Base-by-base conservation (phyloP, 164 flowering plant species). In the Tetracentron sinense region DNA sequence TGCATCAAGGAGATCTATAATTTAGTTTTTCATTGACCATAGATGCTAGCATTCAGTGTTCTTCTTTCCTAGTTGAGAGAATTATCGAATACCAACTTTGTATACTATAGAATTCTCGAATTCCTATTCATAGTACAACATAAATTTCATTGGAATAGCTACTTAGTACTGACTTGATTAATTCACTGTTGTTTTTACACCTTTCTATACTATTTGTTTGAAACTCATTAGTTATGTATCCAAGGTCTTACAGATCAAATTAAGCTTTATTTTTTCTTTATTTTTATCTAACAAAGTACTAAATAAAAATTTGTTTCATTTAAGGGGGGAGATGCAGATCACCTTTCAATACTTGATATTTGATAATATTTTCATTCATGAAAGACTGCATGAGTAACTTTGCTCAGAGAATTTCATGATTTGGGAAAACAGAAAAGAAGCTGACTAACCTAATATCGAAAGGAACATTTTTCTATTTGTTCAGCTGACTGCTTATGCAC, bases 331-430 rank as follows among this genome's bases (percentile, higher is more conserved):
- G n/a, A n/a, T n/a, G n/a, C n/a, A n/a, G n/a, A n/a, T n/a, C n/a
- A n/a, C n/a, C n/a, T n/a, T n/a, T n/a, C n/a, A n/a, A n/a, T n/a
- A n/a, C n/a, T n/a, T n/a, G n/a, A n/a, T n/a, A n/a, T n/a, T n/a
- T n/a, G n/a, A n/a, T n/a, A n/a, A n/a, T n/a, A n/a, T n/a, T n/a
- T n/a, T n/a, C n/a, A n/a, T n/a, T n/a, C 14, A 48, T 61, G 47
- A 15, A 46, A 12, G 44, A 61, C 7, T 61, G 20, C 54, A 47
- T 48, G 54, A 61, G 20, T 60, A 60, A 28, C 53, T 61, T 30
- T 21, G 8, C 10, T 14, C n/a, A 27, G n/a, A 14, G 26, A 27
- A 26, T 47, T 28, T 16, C 27, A 50, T 27, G n/a, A n/a, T 53
- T 10, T 5, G 20, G n/a, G 61, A 54, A 38, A 27, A 29, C 23